Base-by-base conservation (phyloP, 2,329 filamentous ascomycete genomes). In the Elsinoe arachidis region DNA sequence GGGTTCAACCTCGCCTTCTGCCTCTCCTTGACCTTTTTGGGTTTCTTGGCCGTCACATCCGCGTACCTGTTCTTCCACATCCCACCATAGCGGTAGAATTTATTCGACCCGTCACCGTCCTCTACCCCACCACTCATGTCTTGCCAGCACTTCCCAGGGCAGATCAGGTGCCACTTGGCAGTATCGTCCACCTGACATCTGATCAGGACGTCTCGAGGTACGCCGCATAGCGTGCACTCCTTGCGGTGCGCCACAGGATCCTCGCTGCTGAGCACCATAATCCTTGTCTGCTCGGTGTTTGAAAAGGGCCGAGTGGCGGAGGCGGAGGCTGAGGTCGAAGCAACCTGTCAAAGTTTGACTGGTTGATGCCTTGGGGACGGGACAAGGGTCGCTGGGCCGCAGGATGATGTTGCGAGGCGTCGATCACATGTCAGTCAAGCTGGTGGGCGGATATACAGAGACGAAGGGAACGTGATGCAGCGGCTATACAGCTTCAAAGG, bases 31-130 rank as follows among this genome's bases (percentile, higher is more conserved):
- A 79, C 65, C 30, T 65, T 68, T 57, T 64, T 70, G 14, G 72
- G 70, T 58, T 74, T 75, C 66, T 73, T 74, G 39, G 72, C 71
- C 61, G 68, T 72, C 1, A 73, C 65, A 6, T 67, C 68, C 5
- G 69, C 70, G 62, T 74, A 69, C 46, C 70, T 72, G 54, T 72
- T 73, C 63, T 75, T 75, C 74, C 74, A 75, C 73, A 70, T 70
- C 9, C 69, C 70, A 5, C 70, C 70, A 61, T 72, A 70, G 19
- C 63, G 61, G 55, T 72, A 71, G 60, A 66, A 61, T 15, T 70
- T 68, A 63, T 70, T 70, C 5, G 69, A 68, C 0, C 65, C 64
- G 39, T 71, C 68, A 5, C 69, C 74, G 61, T 76, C 74, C 37
- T 73, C 70, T 1, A 72, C 66, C 5, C 74, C 73, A n/a, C 74